A percentile compares a stretch with the other conserved stretches of the same genome.
Conservation (phyloP, 331 rosid genomes). For the Quercus lobata region DNA sequence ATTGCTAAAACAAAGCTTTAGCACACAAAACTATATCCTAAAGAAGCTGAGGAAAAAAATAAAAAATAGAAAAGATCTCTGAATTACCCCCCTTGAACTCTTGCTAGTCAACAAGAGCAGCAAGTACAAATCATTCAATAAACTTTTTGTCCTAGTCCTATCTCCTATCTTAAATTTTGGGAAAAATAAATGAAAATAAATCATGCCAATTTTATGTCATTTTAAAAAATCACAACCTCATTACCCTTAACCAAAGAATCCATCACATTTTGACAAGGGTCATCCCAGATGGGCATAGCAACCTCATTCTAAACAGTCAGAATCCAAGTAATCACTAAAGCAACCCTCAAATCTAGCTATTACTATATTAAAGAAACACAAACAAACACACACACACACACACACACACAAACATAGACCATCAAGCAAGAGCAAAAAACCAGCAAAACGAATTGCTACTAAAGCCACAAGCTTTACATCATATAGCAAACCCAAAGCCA, state of each 20-base stretch:
- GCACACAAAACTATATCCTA: not conserved
- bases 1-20: not conserved
- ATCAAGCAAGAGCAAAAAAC: not conserved
- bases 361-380: not conserved
- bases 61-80: not conserved
- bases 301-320: not conserved
- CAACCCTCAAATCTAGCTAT: not conserved
- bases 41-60: not conserved
- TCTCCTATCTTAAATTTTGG: no score
- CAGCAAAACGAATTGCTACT: no score
- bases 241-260: no score
- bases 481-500: not conserved
- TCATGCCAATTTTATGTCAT: no score
- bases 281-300: not conserved
- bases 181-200: no score
- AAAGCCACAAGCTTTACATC: not conserved
- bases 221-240: no score
- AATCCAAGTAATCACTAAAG: not conserved
- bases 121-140: no score
- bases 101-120: no score
- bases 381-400: no score
- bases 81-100: no score
- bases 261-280: not conserved
- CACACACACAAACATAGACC: not conserved
- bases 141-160: no score